These are phyloP conservation scores for Calophaca sinica DNA, from an alignment of 306 rosid genomes.

Conservation along the genomic window DNA sequence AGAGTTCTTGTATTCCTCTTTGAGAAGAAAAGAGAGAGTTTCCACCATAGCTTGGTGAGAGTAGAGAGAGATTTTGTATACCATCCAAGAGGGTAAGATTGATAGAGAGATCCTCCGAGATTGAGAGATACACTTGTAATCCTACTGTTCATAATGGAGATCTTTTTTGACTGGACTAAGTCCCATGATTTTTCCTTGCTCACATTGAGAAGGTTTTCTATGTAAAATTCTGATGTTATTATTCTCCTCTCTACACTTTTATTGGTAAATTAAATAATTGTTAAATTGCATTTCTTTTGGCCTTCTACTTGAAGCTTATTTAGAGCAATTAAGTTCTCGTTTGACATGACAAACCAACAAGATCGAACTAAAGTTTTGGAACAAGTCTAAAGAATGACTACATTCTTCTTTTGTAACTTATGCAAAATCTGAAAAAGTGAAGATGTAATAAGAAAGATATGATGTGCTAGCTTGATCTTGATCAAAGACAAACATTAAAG, in stretches of 20 bases:
- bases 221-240: too few relatives aligned
- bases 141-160: background rate
- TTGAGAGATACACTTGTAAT: background rate
- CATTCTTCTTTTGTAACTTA: constrained; percentile 49
- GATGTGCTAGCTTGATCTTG: constrained; percentile 48
- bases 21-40: background rate
- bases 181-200: too few relatives aligned
- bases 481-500: constrained; percentile 51
- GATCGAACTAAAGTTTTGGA: constrained; percentile 38
- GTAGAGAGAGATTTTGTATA: background rate
- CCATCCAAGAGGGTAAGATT: background rate
- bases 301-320: constrained; percentile 46
- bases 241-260: too few relatives aligned
- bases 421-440: constrained; percentile 50
- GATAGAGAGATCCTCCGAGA: background rate
- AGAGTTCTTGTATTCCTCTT: background rate
- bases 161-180: background rate
- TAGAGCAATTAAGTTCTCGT: constrained; percentile 35
- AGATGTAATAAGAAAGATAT: constrained; percentile 58
- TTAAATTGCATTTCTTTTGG: constrained; percentile 38
- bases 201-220: too few relatives aligned
- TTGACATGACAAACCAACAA: constrained; percentile 45
- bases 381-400: constrained; percentile 47
- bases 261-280: background rate
- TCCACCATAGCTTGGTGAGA: background rate